phyloP scores from a whole-genome alignment of 148 eudicot species.

The Polygonum maritimum region DNA sequence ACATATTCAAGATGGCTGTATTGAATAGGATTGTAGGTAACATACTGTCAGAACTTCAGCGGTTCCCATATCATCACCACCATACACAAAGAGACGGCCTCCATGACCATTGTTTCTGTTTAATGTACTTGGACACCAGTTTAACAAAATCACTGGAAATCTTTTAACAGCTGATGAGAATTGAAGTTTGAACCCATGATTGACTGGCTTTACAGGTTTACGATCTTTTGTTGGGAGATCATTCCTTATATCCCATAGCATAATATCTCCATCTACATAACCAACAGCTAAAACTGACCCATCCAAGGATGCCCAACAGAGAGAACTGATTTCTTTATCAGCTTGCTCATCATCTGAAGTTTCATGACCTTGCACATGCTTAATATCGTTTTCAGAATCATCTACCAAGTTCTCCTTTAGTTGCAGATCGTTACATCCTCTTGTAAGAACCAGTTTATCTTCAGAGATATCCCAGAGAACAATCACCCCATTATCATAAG shows the following conservation, averaged over 20 bases:
- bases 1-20: not conserved
- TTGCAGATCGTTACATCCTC: slow-evolving; percentile 52
- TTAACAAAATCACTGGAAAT: slow-evolving; percentile 84
- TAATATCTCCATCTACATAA: slow-evolving; percentile 90
- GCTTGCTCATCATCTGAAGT: slow-evolving; percentile 31
- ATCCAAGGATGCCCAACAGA: slow-evolving; percentile 92
- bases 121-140: slow-evolving; percentile 49
- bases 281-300: slow-evolving; percentile 90
- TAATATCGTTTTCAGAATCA: slow-evolving; percentile 23
- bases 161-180: slow-evolving; percentile 63
- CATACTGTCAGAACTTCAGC: slow-evolving; percentile 92
- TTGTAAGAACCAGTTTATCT: slow-evolving; percentile 52
- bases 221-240: slow-evolving; percentile 28
- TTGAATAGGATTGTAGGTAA: slow-evolving; percentile 12
- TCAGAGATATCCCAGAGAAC: slow-evolving; percentile 74
- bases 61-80: slow-evolving; percentile 92
- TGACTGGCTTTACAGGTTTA: slow-evolving; percentile 36
- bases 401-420: slow-evolving; percentile 23
- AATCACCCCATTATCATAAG: slow-evolving; percentile 74
- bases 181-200: slow-evolving; percentile 58
- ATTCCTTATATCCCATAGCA: slow-evolving; percentile 67
- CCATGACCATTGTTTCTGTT: slow-evolving; percentile 25
- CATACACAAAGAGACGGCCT: slow-evolving; percentile 82
- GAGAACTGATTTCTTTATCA: slow-evolving; percentile 80
- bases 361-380: slow-evolving; percentile 25